phyloP scores from a whole-genome alignment of 768 basidiomycete species.

The Suillus lakei region DNA sequence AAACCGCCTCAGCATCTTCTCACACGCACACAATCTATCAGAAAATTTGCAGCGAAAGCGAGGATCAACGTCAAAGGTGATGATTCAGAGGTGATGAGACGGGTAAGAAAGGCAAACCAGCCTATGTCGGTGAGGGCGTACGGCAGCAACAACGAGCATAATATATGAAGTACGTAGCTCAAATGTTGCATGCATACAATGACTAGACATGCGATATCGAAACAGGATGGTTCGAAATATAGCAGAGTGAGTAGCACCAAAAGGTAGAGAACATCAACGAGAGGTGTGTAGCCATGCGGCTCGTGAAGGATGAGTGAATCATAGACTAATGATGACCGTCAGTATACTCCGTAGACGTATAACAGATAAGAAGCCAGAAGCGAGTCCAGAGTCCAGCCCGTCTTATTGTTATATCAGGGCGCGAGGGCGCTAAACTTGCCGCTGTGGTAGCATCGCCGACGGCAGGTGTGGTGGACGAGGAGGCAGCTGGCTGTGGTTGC shows the following conservation, averaged over 20 bases:
- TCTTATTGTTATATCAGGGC: neutral
- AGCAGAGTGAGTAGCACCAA: neutral
- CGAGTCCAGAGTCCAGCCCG: neutral
- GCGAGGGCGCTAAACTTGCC: neutral
- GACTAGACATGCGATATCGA: neutral
- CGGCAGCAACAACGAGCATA: no score
- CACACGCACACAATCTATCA: no score
- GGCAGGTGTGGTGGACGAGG: neutral
- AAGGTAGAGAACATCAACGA: neutral
- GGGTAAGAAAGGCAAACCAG: no score
- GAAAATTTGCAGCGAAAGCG: no score
- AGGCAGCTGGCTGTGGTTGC: neutral
- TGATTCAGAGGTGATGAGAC: no score
- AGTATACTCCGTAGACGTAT: neutral
- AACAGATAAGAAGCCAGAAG: neutral
- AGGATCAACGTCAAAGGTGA: no score
- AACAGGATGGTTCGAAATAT: neutral
- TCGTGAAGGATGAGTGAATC: no score
- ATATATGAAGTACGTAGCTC: no score
- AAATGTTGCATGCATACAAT: no score
- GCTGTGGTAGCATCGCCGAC: neutral
- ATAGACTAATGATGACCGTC: neutral
- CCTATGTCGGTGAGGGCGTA: no score
- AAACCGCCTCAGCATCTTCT: no score
- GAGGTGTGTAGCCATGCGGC: neutral